phyloP scores from a whole-genome alignment of 2,329 filamentous ascomycete species.

The Grosmannia penicillata region DNA sequence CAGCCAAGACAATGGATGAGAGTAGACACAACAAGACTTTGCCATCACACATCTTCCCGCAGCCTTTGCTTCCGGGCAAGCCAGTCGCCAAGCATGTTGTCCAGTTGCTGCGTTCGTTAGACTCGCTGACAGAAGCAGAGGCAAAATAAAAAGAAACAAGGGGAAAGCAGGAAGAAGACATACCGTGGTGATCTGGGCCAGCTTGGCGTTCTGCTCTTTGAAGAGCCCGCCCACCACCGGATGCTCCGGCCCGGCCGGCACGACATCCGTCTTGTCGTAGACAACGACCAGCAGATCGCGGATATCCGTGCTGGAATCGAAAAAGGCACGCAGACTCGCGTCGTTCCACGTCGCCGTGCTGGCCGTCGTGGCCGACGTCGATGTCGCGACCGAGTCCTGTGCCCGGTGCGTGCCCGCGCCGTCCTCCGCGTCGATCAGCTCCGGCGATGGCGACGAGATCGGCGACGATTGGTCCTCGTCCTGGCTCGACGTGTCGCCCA shows the following conservation, averaged over 20 bases:
- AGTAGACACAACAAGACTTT: not conserved
- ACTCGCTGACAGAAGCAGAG: not conserved
- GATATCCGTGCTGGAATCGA: conserved; percentile 80
- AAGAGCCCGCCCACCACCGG: conserved; percentile 71
- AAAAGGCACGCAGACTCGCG: conserved; percentile 68
- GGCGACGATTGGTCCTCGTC: conserved; percentile 48
- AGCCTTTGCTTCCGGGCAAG: conserved; percentile 55
- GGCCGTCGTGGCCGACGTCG: conserved; percentile 32
- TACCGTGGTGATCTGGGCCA: conserved; percentile 73
- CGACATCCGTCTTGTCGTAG: conserved; percentile 77
- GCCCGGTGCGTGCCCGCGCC: conserved; percentile 22
- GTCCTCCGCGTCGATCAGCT: conserved; percentile 36
- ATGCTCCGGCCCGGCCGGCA: conserved; percentile 68
- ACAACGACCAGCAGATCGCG: conserved; percentile 82
- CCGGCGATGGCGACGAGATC: conserved; percentile 49
- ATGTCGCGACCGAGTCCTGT: conserved; percentile 35
- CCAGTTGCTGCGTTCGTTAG: conserved; percentile 48
- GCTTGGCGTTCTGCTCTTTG: conserved; percentile 69
- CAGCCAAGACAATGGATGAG: not conserved
- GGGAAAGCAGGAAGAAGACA: conserved; percentile 20
- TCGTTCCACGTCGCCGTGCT: conserved; percentile 64
- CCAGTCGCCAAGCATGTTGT: conserved; percentile 75
- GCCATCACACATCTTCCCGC: conserved; percentile 28
- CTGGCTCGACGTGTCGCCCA: conserved; percentile 57
- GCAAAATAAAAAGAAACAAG: not conserved